Evolutionary conservation across 2,329 filamentous ascomycete species (phyloP).

Genomic region (Mollisia scopiformis): DNA sequence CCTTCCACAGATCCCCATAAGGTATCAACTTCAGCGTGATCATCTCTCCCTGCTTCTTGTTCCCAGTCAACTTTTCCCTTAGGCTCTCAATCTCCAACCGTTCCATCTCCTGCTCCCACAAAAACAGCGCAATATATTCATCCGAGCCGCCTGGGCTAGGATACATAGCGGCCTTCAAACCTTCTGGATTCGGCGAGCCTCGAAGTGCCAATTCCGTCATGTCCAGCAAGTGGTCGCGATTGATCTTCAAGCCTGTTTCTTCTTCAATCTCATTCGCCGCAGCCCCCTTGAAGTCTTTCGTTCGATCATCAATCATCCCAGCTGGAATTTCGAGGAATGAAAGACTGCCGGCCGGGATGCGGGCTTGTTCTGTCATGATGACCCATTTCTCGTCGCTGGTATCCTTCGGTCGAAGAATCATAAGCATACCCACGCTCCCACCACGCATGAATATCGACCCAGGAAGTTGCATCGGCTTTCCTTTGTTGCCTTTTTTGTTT

Average conservation of each 20-base stretch:
- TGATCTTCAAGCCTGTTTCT: slow-evolving; percentile 54
- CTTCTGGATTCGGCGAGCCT: background rate
- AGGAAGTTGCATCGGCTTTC: slow-evolving; percentile 43
- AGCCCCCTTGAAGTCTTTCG: slow-evolving; percentile 54
- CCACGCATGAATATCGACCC: slow-evolving; percentile 61
- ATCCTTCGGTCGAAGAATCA: slow-evolving; percentile 19
- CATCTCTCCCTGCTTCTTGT: slow-evolving; percentile 58
- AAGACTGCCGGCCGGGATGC: slow-evolving; percentile 17
- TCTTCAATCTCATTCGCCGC: slow-evolving; percentile 61
- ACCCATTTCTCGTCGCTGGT: slow-evolving; percentile 15
- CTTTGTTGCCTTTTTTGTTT: slow-evolving; percentile 37
- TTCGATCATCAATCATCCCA: slow-evolving; percentile 43
- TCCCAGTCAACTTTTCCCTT: slow-evolving; percentile 56
- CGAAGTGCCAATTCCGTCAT: slow-evolving; percentile 51
- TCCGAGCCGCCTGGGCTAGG: slow-evolving; percentile 61
- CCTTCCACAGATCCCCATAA: slow-evolving; percentile 57
- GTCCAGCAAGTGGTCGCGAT: slow-evolving; percentile 47
- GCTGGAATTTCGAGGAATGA: slow-evolving; percentile 18
- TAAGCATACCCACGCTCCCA: slow-evolving; percentile 17
- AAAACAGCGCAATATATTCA: slow-evolving; percentile 59
- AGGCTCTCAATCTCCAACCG: slow-evolving; percentile 52
- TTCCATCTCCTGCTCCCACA: slow-evolving; percentile 54
- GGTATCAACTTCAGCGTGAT: slow-evolving; percentile 61
- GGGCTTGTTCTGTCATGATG: slow-evolving; percentile 20
- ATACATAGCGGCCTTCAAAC: slow-evolving; percentile 46